Percentiles rank a stretch among this genome's conserved stretches.
Conservation (phyloP, 306 rosid species). For the Potentilla sterilis region DNA sequence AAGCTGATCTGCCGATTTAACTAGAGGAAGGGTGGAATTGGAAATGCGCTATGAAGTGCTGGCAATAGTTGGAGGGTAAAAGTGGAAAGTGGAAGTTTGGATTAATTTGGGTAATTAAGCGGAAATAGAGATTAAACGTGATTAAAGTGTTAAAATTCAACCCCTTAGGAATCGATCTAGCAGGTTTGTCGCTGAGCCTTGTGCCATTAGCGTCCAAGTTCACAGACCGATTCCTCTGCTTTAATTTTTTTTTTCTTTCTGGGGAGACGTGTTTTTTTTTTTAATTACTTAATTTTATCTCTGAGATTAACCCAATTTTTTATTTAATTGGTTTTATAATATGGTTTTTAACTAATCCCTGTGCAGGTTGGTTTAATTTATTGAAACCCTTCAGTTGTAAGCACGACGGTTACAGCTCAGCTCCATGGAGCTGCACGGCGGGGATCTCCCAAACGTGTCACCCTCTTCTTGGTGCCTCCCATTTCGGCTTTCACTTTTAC, state of each 20-base stretch:
- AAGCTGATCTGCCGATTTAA: neutral
- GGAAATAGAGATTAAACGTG: slow-evolving; percentile 9
- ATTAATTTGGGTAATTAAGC: neutral
- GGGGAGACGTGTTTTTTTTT: slow-evolving; percentile 22
- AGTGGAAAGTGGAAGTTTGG: neutral
- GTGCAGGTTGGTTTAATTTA: slow-evolving; percentile 20
- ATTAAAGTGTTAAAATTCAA: slow-evolving; percentile 32
- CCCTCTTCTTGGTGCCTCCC: slow-evolving; percentile 13
- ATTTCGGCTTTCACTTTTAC: slow-evolving; percentile 28
- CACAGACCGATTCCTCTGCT: slow-evolving; percentile 38
- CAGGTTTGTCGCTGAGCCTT: slow-evolving; percentile 49
- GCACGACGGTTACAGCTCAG: slow-evolving; percentile 43
- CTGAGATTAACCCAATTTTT: slow-evolving; percentile 10
- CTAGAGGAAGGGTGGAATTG: slow-evolving; percentile 10
- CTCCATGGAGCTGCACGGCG: slow-evolving; percentile 21
- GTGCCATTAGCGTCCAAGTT: slow-evolving; percentile 41
- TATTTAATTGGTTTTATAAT: neutral
- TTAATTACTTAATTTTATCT: neutral
- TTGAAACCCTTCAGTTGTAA: slow-evolving; percentile 20
- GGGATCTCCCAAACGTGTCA: slow-evolving; percentile 32
- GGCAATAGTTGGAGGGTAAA: neutral
- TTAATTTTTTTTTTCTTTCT: slow-evolving; percentile 19
- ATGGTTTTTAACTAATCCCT: slow-evolving; percentile 15
- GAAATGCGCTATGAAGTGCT: neutral
- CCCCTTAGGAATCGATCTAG: slow-evolving; percentile 42